These are phyloP conservation scores for Platismatia glauca DNA, from an alignment of 495 filamentous ascomycete genomes.

Conservation along the genomic window DNA sequence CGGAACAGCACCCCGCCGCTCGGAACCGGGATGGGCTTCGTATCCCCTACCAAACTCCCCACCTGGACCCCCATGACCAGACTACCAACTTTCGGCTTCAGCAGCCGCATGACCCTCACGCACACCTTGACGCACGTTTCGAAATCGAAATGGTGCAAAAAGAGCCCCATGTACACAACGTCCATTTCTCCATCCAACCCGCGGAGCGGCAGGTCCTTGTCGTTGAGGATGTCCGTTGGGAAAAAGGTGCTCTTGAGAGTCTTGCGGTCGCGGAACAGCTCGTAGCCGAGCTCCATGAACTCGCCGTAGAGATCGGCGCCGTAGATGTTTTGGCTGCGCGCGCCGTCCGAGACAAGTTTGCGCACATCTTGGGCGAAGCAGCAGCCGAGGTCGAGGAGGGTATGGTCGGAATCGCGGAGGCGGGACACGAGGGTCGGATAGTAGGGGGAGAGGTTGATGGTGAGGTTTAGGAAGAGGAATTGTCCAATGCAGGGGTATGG, in stretches of 20 bases:
- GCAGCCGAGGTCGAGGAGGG: conserved; percentile 41
- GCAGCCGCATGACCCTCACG: conserved; percentile 33
- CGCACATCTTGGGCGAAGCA: conserved; percentile 43
- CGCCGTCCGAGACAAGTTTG: conserved; percentile 39
- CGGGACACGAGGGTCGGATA: conserved; percentile 36
- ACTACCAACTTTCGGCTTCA: not conserved
- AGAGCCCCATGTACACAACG: conserved; percentile 45
- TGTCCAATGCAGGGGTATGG: conserved; percentile 47
- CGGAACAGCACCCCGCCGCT: conserved; percentile 28
- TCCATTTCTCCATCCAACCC: conserved; percentile 40
- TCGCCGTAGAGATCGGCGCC: conserved; percentile 41
- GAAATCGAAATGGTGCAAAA: conserved; percentile 55
- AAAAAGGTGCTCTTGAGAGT: conserved; percentile 23
- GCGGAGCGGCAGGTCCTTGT: conserved; percentile 23
- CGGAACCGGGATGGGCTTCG: not conserved
- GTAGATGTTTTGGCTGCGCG: conserved; percentile 31
- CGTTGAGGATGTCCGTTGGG: conserved; percentile 39
- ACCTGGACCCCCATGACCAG: conserved; percentile 11
- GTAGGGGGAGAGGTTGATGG: conserved; percentile 26
- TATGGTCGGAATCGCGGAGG: conserved; percentile 28
- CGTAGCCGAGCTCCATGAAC: conserved; percentile 45
- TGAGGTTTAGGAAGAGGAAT: conserved; percentile 43
- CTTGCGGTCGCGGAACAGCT: conserved; percentile 42
- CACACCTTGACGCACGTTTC: conserved; percentile 43
- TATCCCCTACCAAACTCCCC: not conserved